Evolutionary conservation across 2,329 filamentous ascomycete genomes (phyloP).

Genomic region (Pseudogymnoascus verrucosus): DNA sequence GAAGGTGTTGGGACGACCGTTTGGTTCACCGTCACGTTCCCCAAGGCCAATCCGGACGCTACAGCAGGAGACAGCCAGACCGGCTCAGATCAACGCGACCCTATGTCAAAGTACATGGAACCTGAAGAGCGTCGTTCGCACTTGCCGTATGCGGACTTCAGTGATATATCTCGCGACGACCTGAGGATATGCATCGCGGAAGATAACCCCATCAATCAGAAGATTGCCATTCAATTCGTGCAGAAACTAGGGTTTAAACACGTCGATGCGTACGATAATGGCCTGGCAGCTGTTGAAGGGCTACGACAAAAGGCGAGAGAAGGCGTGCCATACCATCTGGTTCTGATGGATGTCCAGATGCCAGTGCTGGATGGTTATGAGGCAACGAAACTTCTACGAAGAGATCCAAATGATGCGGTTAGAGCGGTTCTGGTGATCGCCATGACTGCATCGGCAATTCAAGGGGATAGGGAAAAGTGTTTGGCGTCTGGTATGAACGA

Average conservation of each 20-base stretch:
- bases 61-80: slow-evolving; percentile 47
- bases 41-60: slow-evolving; percentile 62
- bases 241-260: slow-evolving; percentile 71
- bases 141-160: slow-evolving; percentile 55
- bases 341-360: slow-evolving; percentile 97
- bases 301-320: slow-evolving; percentile 64
- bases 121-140: slow-evolving; percentile 30
- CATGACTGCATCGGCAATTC: slow-evolving; percentile 93
- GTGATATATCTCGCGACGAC: slow-evolving; percentile 64
- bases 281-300: slow-evolving; percentile 78
- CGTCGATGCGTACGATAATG: slow-evolving; percentile 85
- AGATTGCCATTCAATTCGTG: slow-evolving; percentile 87
- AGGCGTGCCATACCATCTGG: slow-evolving; percentile 74
- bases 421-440: slow-evolving; percentile 85
- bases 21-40: slow-evolving; percentile 78
- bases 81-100: slow-evolving; percentile 22
- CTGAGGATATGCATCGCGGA: slow-evolving; percentile 89
- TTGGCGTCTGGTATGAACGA: slow-evolving; percentile 97
- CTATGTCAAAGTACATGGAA: slow-evolving; percentile 35
- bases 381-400: slow-evolving; percentile 74
- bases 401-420: slow-evolving; percentile 67
- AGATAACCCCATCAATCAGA: slow-evolving; percentile 90
- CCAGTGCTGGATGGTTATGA: slow-evolving; percentile 88
- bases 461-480: slow-evolving; percentile 90
- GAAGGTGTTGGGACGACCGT: slow-evolving; percentile 62